phyloP scores from a whole-genome alignment of 2,329 filamentous ascomycete genomes.

The Pseudocercospora eumusae region DNA sequence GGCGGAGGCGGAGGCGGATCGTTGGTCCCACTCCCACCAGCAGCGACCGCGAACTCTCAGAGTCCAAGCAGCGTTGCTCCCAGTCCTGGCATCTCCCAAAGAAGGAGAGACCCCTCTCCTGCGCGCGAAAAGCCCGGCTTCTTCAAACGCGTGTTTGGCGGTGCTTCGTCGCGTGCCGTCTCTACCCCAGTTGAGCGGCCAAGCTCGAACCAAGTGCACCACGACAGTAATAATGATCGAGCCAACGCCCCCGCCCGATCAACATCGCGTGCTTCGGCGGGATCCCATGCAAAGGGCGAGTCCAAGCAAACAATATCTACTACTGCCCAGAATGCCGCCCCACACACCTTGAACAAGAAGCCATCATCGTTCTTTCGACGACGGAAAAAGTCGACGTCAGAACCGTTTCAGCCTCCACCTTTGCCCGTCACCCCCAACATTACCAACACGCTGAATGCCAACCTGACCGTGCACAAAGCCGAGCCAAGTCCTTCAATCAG shows the following conservation, averaged over 20 bases:
- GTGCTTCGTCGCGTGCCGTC: conserved; percentile 29
- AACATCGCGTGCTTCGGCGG: conserved; percentile 26
- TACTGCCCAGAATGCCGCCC: conserved; percentile 20
- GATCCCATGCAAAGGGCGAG: conserved; percentile 15
- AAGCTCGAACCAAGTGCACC: conserved; percentile 21
- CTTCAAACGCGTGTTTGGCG: conserved; percentile 86
- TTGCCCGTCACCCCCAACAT: conserved; percentile 44
- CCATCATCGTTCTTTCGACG: conserved; percentile 91
- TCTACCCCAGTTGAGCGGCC: conserved; percentile 28
- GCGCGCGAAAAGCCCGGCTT: conserved; percentile 70
- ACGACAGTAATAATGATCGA: conserved; percentile 21
- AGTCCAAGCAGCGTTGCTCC: conserved; percentile 58
- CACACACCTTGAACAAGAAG: conserved; percentile 73
- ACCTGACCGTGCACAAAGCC: conserved; percentile 52
- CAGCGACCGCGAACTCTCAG: conserved; percentile 46
- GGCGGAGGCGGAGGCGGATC: conserved; percentile 26
- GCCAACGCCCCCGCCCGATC: conserved; percentile 21
- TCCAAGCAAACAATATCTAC: conserved; percentile 18
- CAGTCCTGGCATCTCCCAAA: conserved; percentile 45
- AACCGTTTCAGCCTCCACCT: conserved; percentile 63
- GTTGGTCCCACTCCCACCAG: conserved; percentile 45
- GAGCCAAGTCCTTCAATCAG: conserved; percentile 61
- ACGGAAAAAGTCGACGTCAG: conserved; percentile 84
- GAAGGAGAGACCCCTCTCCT: conserved; percentile 33
- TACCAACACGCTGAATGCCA: conserved; percentile 32